These are phyloP conservation scores for Macrophomina tecta DNA, from an alignment of 2,329 filamentous ascomycete genomes.

Conservation along the genomic window DNA sequence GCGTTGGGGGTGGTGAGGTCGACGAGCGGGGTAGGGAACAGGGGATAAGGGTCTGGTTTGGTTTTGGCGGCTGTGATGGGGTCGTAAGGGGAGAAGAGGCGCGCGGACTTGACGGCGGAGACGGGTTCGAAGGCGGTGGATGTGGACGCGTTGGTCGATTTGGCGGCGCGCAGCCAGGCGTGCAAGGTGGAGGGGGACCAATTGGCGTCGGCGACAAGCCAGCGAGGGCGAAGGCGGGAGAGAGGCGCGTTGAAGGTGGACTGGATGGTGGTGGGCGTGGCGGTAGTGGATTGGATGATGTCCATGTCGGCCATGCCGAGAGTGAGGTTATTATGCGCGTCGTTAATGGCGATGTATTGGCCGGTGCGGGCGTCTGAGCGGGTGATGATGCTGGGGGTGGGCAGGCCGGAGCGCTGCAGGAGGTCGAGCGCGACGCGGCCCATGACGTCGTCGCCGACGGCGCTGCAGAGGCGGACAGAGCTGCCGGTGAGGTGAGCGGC, in stretches of 20 bases:
- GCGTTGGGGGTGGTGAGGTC: slow-evolving; percentile 83
- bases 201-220: slow-evolving; percentile 84
- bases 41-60: slow-evolving; percentile 33
- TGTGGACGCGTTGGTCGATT: slow-evolving; percentile 62
- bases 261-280: slow-evolving; percentile 12
- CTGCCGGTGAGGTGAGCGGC: slow-evolving; percentile 75
- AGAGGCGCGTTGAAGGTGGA: slow-evolving; percentile 57
- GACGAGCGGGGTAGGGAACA: slow-evolving; percentile 69
- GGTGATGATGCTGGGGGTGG: slow-evolving; percentile 64
- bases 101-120: slow-evolving; percentile 76
- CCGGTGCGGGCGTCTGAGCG: slow-evolving; percentile 68
- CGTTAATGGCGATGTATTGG: slow-evolving; percentile 91
- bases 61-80: slow-evolving; percentile 30
- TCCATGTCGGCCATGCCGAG: slow-evolving; percentile 96
- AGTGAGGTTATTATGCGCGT: slow-evolving; percentile 80
- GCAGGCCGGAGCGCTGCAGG: slow-evolving; percentile 67
- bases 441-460: slow-evolving; percentile 79
- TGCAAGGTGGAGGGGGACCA: slow-evolving; percentile 73
- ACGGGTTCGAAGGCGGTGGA: slow-evolving; percentile 87
- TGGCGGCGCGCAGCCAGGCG: slow-evolving; percentile 70
- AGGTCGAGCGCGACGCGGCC: slow-evolving; percentile 74
- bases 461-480: slow-evolving; percentile 75
- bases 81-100: slow-evolving; percentile 62
- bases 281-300: slow-evolving; percentile 66
- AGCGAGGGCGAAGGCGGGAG: slow-evolving; percentile 62